These are phyloP conservation scores for Hymenotorrendiella dingleyae DNA, from an alignment of 2,329 filamentous ascomycete species.

Conservation along the genomic window DNA sequence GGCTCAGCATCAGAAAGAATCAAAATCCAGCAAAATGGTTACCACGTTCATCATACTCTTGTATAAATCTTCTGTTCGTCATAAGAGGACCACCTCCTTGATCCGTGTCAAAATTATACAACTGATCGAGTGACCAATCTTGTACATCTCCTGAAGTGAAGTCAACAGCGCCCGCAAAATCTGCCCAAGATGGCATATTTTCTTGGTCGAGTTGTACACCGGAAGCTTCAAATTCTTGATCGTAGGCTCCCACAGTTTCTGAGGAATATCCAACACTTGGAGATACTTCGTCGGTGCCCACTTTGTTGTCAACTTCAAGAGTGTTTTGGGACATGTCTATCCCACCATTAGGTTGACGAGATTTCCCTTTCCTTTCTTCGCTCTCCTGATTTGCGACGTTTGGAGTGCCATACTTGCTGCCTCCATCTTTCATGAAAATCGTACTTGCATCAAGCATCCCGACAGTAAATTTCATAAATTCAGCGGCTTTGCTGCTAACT, in stretches of 20 bases:
- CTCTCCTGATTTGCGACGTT: conserved; percentile 6
- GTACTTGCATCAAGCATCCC: conserved; percentile 23
- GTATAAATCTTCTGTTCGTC: conserved; percentile 15
- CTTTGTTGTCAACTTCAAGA: not conserved
- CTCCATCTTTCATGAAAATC: conserved; percentile 21
- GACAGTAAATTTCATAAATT: conserved; percentile 28
- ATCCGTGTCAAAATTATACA: conserved; percentile 21
- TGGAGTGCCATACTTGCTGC: conserved; percentile 14
- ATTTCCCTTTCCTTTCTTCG: not conserved
- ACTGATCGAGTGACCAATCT: conserved; percentile 21
- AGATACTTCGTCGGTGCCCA: conserved; percentile 11
- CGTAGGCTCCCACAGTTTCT: conserved; percentile 16
- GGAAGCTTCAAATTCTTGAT: conserved; percentile 2
- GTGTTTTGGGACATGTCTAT: conserved; percentile 7
- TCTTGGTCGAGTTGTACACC: conserved; percentile 6
- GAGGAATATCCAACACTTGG: conserved; percentile 18
- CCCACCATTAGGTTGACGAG: not conserved
- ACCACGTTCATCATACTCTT: conserved; percentile 24
- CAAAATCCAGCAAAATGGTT: conserved; percentile 23
- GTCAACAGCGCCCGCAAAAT: conserved; percentile 15
- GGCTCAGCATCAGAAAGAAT: no score
- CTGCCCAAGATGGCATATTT: conserved; percentile 15
- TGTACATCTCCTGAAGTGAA: conserved; percentile 20
- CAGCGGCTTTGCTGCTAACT: conserved; percentile 24
- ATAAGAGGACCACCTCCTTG: conserved; percentile 15